A percentile compares a stretch with the other conserved stretches of the same genome.
These are phyloP conservation scores for Candida bentonensis DNA, from an alignment of 805 yeast genomes.

Conservation along the genomic window DNA sequence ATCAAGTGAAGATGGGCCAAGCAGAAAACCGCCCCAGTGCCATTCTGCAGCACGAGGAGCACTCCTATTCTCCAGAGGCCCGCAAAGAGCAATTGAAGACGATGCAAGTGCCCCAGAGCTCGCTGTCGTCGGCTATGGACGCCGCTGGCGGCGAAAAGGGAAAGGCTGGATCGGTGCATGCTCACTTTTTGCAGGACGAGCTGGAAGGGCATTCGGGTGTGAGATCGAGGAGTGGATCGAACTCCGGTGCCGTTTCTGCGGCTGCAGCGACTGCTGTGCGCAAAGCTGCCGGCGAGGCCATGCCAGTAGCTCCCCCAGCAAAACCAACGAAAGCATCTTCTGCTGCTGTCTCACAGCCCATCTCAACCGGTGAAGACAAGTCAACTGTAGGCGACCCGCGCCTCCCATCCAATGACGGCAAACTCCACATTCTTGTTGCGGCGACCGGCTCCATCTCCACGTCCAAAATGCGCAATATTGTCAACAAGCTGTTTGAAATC, in stretches of 20 bases:
- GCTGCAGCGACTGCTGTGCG: slow-evolving; percentile 4
- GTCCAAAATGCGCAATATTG: slow-evolving; percentile 61
- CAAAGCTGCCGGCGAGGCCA: slow-evolving; percentile 3
- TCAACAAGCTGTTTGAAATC: slow-evolving; percentile 66
- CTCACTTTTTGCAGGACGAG: slow-evolving; percentile 64
- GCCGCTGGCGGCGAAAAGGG: slow-evolving; percentile 31
- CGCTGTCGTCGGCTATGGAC: no score
- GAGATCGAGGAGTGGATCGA: not conserved
- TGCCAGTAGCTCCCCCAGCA: slow-evolving; percentile 1
- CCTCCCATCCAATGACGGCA: slow-evolving; percentile 71
- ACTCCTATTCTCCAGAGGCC: not conserved
- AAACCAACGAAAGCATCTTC: slow-evolving; percentile 6
- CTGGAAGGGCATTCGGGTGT: slow-evolving; percentile 36
- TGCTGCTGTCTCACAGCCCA: not conserved
- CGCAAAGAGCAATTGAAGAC: not conserved
- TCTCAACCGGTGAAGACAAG: slow-evolving; percentile 21
- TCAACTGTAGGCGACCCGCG: slow-evolving; percentile 45
- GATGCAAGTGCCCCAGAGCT: not conserved
- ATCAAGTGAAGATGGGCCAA: no score
- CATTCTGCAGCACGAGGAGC: not conserved
- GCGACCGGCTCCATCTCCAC: slow-evolving; percentile 85
- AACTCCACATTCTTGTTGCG: slow-evolving; percentile 71
- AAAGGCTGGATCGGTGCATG: slow-evolving; percentile 62
- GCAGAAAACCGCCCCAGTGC: not conserved
- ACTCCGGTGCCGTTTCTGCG: slow-evolving; percentile 12